Evolutionary conservation across 768 basidiomycete genomes (phyloP).

Genomic region (Pholiota microspora): DNA sequence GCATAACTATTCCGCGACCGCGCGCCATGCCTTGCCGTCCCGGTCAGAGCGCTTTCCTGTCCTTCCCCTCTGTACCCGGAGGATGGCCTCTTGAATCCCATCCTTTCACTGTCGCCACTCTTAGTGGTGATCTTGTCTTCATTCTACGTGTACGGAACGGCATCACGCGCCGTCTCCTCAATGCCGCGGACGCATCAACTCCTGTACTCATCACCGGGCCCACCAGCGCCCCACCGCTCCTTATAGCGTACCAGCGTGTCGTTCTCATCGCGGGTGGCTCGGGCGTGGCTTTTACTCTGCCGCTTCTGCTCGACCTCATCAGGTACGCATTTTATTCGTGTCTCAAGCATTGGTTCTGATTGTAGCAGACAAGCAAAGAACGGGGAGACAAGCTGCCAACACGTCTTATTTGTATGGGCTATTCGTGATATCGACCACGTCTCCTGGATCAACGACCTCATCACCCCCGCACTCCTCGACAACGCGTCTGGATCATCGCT

Average conservation of each 20-base stretch:
- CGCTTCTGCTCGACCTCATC: conserved; percentile 41
- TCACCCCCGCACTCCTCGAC: conserved; percentile 26
- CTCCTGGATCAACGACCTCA: conserved; percentile 43
- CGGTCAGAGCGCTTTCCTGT: conserved; percentile 54
- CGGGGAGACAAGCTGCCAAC: conserved; percentile 24
- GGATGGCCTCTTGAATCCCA: conserved; percentile 27
- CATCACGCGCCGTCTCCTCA: conserved; percentile 50
- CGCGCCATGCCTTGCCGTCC: conserved; percentile 43
- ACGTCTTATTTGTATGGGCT: conserved; percentile 42
- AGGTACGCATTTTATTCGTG: conserved; percentile 26
- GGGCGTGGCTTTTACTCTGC: conserved; percentile 46
- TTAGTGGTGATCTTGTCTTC: conserved; percentile 48
- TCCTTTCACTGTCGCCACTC: conserved; percentile 61
- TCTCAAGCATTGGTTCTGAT: too few species aligned
- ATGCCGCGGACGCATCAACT: conserved; percentile 26
- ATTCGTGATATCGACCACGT: conserved; percentile 33
- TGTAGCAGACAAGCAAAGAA: conserved; percentile 29
- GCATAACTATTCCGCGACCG: conserved; percentile 43
- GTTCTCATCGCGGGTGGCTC: conserved; percentile 50
- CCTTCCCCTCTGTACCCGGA: conserved; percentile 37
- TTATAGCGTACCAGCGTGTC: conserved; percentile 35
- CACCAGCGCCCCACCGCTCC: conserved; percentile 36
- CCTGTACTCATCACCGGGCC: conserved; percentile 52
- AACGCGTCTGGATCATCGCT: conserved; percentile 27
- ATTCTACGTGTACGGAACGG: conserved; percentile 58